Conservation (phyloP, 495 filamentous ascomycete genomes). For the Hypoxylon trugodes region DNA sequence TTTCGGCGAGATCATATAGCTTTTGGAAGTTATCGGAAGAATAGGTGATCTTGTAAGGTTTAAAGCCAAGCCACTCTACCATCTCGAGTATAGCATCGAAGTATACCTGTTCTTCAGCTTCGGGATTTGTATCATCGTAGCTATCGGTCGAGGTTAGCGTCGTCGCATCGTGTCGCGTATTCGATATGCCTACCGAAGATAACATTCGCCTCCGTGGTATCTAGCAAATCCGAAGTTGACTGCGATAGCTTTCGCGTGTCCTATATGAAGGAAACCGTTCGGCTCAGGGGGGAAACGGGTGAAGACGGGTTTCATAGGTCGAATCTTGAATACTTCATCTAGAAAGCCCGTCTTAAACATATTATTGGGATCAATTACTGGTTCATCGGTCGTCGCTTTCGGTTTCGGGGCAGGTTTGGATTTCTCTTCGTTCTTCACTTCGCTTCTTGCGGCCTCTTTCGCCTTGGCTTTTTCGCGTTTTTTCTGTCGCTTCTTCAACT, state of each 20-base stretch:
- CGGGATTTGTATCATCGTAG: constrained; percentile 87
- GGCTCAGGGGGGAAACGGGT: constrained; percentile 96
- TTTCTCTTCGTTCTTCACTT: constrained; percentile 44
- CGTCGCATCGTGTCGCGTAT: constrained; percentile 48
- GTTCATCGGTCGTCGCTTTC: constrained; percentile 51
- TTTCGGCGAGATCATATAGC: constrained; percentile 88
- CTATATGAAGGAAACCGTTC: constrained; percentile 80
- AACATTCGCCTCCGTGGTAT: constrained; percentile 77
- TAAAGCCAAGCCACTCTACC: constrained; percentile 84
- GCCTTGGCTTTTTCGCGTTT: constrained; percentile 63
- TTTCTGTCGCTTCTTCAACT: constrained; percentile 70
- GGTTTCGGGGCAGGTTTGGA: constrained; percentile 53
- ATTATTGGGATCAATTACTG: constrained; percentile 67
- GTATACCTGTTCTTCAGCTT: constrained; percentile 81
- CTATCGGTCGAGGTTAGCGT: constrained; percentile 58
- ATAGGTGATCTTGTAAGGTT: constrained; percentile 79
- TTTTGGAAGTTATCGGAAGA: constrained; percentile 82
- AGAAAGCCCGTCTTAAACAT: constrained; percentile 91
- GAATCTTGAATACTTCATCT: constrained; percentile 79
- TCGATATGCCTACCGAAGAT: constrained; percentile 41
- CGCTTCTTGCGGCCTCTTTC: constrained; percentile 43
- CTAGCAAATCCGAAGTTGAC: constrained; percentile 96
- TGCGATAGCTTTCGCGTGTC: constrained; percentile 95
- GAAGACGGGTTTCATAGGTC: constrained; percentile 68
- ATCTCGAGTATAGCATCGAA: constrained; percentile 81